Percentiles rank a stretch among this genome's conserved stretches.
Evolutionary conservation across 2,329 filamentous ascomycete genomes (phyloP).

Genomic region (Conoideocrella luteorostrata): DNA sequence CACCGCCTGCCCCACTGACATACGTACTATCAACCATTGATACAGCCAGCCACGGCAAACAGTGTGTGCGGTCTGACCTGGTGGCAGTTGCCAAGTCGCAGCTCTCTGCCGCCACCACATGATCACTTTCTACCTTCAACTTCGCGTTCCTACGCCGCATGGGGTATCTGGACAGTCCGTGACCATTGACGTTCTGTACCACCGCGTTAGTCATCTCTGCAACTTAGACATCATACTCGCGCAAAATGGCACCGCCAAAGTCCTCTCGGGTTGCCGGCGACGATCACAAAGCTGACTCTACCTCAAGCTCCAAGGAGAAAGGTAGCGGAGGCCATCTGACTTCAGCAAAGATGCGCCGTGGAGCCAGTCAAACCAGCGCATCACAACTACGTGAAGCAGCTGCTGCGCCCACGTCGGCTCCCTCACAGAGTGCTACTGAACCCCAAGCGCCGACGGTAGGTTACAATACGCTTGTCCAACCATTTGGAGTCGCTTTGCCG

Average conservation of each 20-base stretch:
- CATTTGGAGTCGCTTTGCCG: neutral
- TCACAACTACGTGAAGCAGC: conserved; percentile 27
- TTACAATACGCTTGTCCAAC: conserved; percentile 9
- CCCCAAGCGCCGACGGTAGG: conserved; percentile 28
- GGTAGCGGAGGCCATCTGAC: conserved; percentile 31
- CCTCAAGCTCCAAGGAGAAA: conserved; percentile 37
- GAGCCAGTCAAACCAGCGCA: conserved; percentile 44
- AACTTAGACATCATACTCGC: no score
- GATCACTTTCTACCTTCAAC: neutral
- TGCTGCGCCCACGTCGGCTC: conserved; percentile 30
- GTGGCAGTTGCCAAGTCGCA: neutral
- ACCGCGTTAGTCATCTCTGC: no score
- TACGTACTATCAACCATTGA: neutral
- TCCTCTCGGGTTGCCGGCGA: conserved; percentile 37
- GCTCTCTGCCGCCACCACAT: neutral
- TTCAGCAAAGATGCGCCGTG: conserved; percentile 50
- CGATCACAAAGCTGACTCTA: conserved; percentile 37
- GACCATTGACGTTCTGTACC: no score
- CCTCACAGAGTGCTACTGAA: conserved; percentile 23
- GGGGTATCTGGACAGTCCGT: no score
- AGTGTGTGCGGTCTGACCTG: no score
- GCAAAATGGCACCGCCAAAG: conserved; percentile 40
- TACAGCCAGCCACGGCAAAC: no score
- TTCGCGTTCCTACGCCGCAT: no score
- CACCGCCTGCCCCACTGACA: conserved; percentile 1